A percentile compares a stretch with the other conserved stretches of the same genome.
These are phyloP conservation scores for Fomes fomentarius DNA, from an alignment of 1,284 basidiomycete species.

Conservation along the genomic window DNA sequence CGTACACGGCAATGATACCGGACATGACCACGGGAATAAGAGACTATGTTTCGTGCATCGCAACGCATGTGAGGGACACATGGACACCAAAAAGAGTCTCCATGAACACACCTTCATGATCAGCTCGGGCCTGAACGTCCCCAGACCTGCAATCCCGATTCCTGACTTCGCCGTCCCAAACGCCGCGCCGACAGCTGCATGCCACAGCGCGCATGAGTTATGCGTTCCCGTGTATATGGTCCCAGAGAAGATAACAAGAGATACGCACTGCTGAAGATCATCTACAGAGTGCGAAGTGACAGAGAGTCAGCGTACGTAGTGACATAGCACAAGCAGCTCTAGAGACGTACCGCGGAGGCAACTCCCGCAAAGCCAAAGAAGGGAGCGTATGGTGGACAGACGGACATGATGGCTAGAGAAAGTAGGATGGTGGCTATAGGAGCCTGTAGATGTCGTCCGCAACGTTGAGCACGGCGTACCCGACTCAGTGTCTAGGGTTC, in stretches of 20 bases:
- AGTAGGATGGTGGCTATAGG: constrained; percentile 4
- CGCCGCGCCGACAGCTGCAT: constrained; percentile 83
- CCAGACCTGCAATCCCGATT: constrained; percentile 96
- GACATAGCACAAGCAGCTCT: neutral
- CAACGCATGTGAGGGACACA: neutral
- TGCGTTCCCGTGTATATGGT: too few species aligned
- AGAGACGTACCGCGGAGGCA: constrained; percentile 70
- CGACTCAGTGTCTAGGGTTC: constrained; percentile 5
- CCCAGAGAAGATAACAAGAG: neutral
- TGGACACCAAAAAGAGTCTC: neutral
- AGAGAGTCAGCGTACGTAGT: neutral
- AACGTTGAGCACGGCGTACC: neutral
- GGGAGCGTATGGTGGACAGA: constrained; percentile 81
- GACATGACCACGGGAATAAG: constrained; percentile 92
- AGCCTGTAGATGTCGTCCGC: constrained; percentile 5
- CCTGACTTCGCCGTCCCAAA: constrained; percentile 98
- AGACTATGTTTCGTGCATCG: constrained; percentile 51
- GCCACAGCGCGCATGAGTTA: too few species aligned
- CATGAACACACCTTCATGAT: constrained; percentile 87
- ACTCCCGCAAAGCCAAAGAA: constrained; percentile 89
- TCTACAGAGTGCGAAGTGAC: constrained; percentile 47
- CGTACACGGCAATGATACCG: constrained; percentile 65
- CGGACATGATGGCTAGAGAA: constrained; percentile 32
- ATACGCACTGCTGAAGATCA: constrained; percentile 83
- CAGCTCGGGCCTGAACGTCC: constrained; percentile 92